Conservation (phyloP, 352 stramenopile species). For the Detonula confervacea region DNA sequence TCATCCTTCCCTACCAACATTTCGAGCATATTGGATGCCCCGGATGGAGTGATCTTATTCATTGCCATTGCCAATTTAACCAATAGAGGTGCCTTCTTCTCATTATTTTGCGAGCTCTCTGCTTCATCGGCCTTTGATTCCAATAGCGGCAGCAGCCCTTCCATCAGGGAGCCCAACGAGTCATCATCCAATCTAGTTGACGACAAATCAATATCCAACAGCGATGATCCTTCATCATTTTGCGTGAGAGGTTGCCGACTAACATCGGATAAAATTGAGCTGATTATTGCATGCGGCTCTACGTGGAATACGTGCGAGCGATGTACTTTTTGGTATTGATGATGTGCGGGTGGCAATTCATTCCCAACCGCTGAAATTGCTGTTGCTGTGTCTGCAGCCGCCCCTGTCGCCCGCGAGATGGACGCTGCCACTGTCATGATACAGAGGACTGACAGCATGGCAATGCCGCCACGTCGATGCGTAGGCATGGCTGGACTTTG, state of each 20-base stretch:
- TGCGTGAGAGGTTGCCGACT: slow-evolving; percentile 8
- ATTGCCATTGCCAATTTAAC: slow-evolving; percentile 46
- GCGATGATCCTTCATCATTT: slow-evolving; percentile 6
- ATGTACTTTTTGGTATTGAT: slow-evolving; percentile 20
- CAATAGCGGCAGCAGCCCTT: slow-evolving; percentile 26
- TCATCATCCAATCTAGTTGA: slow-evolving; percentile 41
- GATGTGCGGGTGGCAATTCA: neutral
- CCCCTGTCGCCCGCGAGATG: slow-evolving; percentile 5
- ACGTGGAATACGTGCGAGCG: slow-evolving; percentile 24
- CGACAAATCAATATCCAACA: slow-evolving; percentile 53
- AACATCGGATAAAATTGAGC: slow-evolving; percentile 32
- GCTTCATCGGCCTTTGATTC: slow-evolving; percentile 18
- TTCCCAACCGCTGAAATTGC: slow-evolving; percentile 3
- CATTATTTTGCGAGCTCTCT: neutral
- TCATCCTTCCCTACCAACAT: slow-evolving; percentile 30
- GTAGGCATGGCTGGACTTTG: no score
- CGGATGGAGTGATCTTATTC: slow-evolving; percentile 62
- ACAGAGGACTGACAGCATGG: neutral
- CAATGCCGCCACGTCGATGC: no score
- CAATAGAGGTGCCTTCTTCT: neutral
- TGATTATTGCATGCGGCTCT: slow-evolving; percentile 23
- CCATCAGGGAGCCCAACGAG: slow-evolving; percentile 22
- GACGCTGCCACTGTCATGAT: slow-evolving; percentile 5
- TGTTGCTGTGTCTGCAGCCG: neutral
- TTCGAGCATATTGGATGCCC: slow-evolving; percentile 53